Base-by-base conservation (phyloP, 345 rosid genomes). In the Heritiera littoralis region DNA sequence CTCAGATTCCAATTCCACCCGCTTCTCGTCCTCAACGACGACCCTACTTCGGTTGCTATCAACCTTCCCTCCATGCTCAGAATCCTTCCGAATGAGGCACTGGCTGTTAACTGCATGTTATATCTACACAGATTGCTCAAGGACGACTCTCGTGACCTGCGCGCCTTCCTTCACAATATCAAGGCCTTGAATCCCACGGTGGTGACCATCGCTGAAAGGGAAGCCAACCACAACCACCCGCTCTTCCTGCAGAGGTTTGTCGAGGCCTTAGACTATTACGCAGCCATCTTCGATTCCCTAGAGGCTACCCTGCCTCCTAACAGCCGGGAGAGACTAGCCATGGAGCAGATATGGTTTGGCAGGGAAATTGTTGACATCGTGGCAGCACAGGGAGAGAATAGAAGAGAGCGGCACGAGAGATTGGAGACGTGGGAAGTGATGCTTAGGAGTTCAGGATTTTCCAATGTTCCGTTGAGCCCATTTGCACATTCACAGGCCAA, bases 241-340 rank as follows among this genome's bases (percentile, higher is more conserved):
- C 45, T 88, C 45, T 95, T 93, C 93, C 17, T 87, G 77, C 89
- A 80, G 64, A 86, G 97, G 63, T 92, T 96, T 77, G 81, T 86
- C 28, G 97, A 94, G 82, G 97, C 97, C 1, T 63, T 91, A n/a
- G 98, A 96, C 79, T 89, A 94, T 83, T 96, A 91, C 86, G 13
- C 85, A 18, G 93, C 97, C 2, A 79, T 96, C 5, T 93, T 93
- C 66, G 95, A 92, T 15, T 96, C 99, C 8, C 78, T 96, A 51
- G 99, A 96, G 86, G 98, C 97, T 9, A 96, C 99, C 15, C 80
- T 96, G 55, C 97, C 99, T 1, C 97, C 98, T 0, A 91, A 87
- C 78, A 96, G 97, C 86, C 76, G 88, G 66, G 99, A 96, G 80
- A 88, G 99, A 66, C 67, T 92, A 10, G 90, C 88, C 3, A 88